Percentiles rank a stretch among this genome's conserved stretches.
These are phyloP conservation scores for Viola pubescens DNA, from an alignment of 441 rosid genomes.

Conservation along the genomic window DNA sequence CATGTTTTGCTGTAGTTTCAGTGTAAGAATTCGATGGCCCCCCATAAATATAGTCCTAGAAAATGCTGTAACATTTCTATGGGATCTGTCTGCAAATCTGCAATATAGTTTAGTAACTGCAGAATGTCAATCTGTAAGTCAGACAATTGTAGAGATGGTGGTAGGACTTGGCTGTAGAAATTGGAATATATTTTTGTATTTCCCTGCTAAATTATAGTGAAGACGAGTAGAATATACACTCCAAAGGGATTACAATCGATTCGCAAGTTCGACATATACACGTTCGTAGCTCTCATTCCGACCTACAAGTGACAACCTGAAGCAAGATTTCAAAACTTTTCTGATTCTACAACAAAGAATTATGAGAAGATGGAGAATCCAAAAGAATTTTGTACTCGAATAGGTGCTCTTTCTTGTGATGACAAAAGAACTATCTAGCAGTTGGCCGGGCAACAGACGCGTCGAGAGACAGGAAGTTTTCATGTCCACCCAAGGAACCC, in stretches of 20 bases:
- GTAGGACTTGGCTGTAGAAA: too few relatives aligned
- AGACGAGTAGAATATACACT: too few relatives aligned
- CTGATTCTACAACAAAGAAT: slow-evolving; percentile 14
- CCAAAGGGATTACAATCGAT: background rate
- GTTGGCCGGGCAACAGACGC: slow-evolving; percentile 57
- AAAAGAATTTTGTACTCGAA: background rate
- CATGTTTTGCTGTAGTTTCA: too few relatives aligned
- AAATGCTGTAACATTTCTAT: too few relatives aligned
- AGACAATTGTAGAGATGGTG: too few relatives aligned
- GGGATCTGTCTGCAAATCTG: too few relatives aligned
- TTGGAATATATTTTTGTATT: too few relatives aligned
- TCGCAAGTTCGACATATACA: slow-evolving; percentile 19
- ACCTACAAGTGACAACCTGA: slow-evolving; percentile 7
- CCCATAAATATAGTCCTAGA: too few relatives aligned
- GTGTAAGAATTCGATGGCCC: too few relatives aligned
- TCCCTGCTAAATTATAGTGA: too few relatives aligned
- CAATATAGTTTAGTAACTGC: too few relatives aligned
- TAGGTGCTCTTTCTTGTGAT: slow-evolving; percentile 19
- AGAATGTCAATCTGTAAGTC: too few relatives aligned
- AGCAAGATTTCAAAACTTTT: slow-evolving; percentile 3
- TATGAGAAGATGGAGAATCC: slow-evolving; percentile 5
- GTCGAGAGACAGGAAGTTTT: slow-evolving; percentile 47
- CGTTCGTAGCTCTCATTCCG: background rate
- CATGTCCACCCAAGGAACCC: slow-evolving; percentile 41
- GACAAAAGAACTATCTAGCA: slow-evolving; percentile 39